Evolutionary conservation across 345 rosid species (phyloP).

Genomic region (Xanthoceras sorbifolium): DNA sequence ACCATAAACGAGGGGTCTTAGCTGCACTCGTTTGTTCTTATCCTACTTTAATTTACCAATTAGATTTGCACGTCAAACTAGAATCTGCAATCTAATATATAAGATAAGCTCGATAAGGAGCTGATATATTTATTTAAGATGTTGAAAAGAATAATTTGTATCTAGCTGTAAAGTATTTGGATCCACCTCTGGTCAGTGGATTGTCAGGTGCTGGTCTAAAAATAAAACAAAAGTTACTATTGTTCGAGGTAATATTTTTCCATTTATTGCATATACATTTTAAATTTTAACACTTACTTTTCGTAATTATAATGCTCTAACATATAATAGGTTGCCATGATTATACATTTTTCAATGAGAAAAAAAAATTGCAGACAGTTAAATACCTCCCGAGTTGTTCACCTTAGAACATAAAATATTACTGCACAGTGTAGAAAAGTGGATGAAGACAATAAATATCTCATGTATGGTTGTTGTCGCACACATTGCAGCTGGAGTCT

Average conservation of each 20-base stretch:
- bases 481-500: slow-evolving; percentile 6
- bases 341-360: neutral
- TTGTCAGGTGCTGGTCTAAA: too few relatives aligned
- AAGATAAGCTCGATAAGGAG: slow-evolving; percentile 22
- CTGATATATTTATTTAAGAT: slow-evolving; percentile 17
- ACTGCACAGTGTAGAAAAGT: neutral
- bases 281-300: too few relatives aligned
- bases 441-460: neutral
- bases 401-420: neutral
- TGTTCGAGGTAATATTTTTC: too few relatives aligned
- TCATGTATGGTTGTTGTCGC: slow-evolving; percentile 9
- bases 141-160: slow-evolving; percentile 22
- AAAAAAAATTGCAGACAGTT: neutral
- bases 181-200: too few relatives aligned
- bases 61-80: slow-evolving; percentile 18
- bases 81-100: slow-evolving; percentile 20
- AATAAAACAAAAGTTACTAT: too few relatives aligned
- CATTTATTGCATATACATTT: neutral
- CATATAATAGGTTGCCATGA: neutral
- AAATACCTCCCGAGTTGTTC: neutral
- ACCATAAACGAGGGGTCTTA: too few relatives aligned
- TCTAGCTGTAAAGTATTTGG: too few relatives aligned
- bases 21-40: slow-evolving; percentile 7
- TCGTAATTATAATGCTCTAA: too few relatives aligned
- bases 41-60: slow-evolving; percentile 20